Evolutionary conservation across 2,329 filamentous ascomycete species (phyloP).

Genomic region (Clarireedia hainanense): DNA sequence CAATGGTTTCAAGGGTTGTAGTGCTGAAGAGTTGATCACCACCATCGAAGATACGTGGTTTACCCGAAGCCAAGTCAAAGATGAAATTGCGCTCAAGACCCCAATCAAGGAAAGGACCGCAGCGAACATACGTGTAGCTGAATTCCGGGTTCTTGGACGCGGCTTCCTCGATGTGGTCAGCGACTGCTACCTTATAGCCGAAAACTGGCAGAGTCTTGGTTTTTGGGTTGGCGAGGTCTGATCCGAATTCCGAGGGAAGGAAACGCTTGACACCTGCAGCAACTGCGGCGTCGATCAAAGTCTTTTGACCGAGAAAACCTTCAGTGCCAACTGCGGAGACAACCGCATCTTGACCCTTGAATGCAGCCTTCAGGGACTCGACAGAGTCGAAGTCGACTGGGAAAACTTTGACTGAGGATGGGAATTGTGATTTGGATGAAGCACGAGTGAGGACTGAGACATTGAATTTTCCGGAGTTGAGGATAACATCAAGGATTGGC

Average conservation of each 20-base stretch:
- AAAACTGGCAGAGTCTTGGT: slow-evolving; percentile 42
- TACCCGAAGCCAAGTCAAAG: slow-evolving; percentile 35
- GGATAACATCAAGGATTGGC: slow-evolving; percentile 18
- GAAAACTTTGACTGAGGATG: slow-evolving; percentile 33
- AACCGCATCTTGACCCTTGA: slow-evolving; percentile 51
- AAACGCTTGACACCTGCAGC: slow-evolving; percentile 53
- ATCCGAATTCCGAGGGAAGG: slow-evolving; percentile 50
- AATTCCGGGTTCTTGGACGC: slow-evolving; percentile 33
- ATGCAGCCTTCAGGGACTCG: slow-evolving; percentile 36
- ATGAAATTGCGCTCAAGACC: slow-evolving; percentile 36
- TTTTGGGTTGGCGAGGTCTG: slow-evolving; percentile 33
- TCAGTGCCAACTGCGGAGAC: slow-evolving; percentile 38
- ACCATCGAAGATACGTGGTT: slow-evolving; percentile 39
- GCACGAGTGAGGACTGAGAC: slow-evolving; percentile 42
- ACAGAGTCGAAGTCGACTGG: slow-evolving; percentile 37
- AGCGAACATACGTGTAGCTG: slow-evolving; percentile 48
- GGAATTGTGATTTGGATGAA: slow-evolving; percentile 18
- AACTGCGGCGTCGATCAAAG: slow-evolving; percentile 49
- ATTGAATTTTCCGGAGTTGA: slow-evolving; percentile 31
- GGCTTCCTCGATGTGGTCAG: slow-evolving; percentile 35
- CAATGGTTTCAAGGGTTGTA: slow-evolving; percentile 41
- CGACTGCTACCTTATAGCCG: slow-evolving; percentile 38
- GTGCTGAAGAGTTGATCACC: slow-evolving; percentile 41
- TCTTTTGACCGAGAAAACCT: slow-evolving; percentile 36
- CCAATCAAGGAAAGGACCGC: slow-evolving; percentile 54